Evolutionary conservation across 2,329 filamentous ascomycete species (phyloP), one percentile per base, ranked within the genome.

Genomic region (Phoma herbarum): DNA sequence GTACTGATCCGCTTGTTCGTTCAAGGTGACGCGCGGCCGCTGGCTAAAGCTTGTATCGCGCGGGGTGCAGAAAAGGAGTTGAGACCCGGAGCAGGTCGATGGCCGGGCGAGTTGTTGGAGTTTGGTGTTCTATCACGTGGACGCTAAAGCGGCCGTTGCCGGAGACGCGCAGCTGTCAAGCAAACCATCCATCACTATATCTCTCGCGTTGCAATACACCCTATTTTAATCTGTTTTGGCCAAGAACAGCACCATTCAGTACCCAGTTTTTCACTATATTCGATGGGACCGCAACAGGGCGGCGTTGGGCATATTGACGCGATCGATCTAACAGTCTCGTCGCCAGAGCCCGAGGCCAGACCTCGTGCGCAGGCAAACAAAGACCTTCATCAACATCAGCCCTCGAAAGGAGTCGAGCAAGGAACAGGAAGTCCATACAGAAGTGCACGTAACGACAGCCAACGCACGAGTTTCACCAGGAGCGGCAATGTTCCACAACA

Each of bases 291-390:
- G 35, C 49, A 43, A 14, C 44, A 33, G 12, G 49, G 35, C 14
- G 45, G 46, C 22, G 39, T 43, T 9, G 39, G 18, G 26, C 43
- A 54, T 10, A 28, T 63, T 12, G 64, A 71, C 20, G 60, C 68
- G 4, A 71, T 72, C 22, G 69, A 72, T 50, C 60, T 72, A 12
- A 72, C 70, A 14, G 28, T 64, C 4, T 67, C 69, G 39, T 70
- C 68, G 5, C 69, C 69, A 7, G 69, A 70, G 43, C 66, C 67
- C 3, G 61, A 62, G 37, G 28, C 52, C 29, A 60, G 48, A 29
- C 44, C 53, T 28, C 66, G 26, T 26, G 25, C 25, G 11, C 55
- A 47, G 20, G 22, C 20, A n/a, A 46, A 51, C 33, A 42, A 7
- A n/a, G 11, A 50, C 14, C 37, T 41, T n/a, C 61, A 33, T 35